Base-by-base conservation (phyloP, 2,329 filamentous ascomycete species). In the Aspergillus proliferans region DNA sequence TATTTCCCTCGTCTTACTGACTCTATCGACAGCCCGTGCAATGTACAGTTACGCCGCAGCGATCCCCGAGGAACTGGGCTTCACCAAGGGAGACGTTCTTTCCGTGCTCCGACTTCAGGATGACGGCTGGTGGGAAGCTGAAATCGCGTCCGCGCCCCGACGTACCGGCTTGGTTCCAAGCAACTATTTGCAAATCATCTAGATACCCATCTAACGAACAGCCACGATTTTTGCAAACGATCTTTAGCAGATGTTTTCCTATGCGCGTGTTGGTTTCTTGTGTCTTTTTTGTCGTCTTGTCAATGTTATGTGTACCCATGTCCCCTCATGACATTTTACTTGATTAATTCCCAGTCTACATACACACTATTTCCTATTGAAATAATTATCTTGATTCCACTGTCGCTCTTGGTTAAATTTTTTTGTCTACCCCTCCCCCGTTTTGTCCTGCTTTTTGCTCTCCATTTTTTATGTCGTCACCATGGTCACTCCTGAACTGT, bases 51-150 rank as follows among this genome's bases (percentile, higher is more conserved):
- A 98, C 69, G 84, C 87, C 63, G 90, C 93, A 2, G 92, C 90
- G 19, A 98, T 98, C 50, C 89, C 92, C 0, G 93, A 97, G 66
- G 94, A 98, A 71, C 75, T 98, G 18, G 86, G 87, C 12, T 98
- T 98, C 69, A 78, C 79, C 43, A 98, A 98, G 74, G 91, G 91
- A 43, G 94, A 98, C 64, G 83, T 92, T 51, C 77, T 98, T 12
- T 89, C 92, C 2, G 84, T 98, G 12, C 76, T 96, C 43, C 81
- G 91, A 52, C 83, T 95, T 62, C 93, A 98, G 71, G 93, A 98
- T 66, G 93, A 98, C 65, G 93, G 93, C 18, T 98, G 93, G 93
- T 98, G 94, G 93, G 93, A 98, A 73, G 94, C 94, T 10, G 92
- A 96, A 69, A 82, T 96, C 38, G 87, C 91, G 42, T 76, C 75